Evolutionary conservation across 768 basidiomycete genomes (phyloP).

Genomic region (Naganishia onofrii): DNA sequence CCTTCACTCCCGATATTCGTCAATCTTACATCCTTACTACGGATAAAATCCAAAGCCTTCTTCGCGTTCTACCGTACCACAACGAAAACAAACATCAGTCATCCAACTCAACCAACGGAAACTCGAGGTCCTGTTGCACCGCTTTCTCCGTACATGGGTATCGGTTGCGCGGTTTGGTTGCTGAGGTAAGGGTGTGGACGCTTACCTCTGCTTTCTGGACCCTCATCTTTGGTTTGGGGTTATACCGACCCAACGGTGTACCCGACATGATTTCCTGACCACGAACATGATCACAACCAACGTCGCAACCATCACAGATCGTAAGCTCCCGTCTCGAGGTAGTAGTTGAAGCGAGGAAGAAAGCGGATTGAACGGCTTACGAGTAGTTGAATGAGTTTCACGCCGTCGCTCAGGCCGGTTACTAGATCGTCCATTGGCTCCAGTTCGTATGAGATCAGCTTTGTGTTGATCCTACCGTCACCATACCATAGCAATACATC

Average conservation of each 20-base stretch:
- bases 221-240: constrained; percentile 81
- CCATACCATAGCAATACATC: not conserved
- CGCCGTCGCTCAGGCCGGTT: constrained; percentile 88
- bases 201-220: constrained; percentile 84
- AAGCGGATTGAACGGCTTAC: constrained; percentile 22
- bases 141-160: no score
- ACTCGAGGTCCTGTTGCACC: no score
- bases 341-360: not conserved
- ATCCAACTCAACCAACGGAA: no score
- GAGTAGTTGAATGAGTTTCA: constrained; percentile 74
- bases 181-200: no score
- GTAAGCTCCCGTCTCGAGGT: not conserved
- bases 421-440: constrained; percentile 86
- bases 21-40: constrained; percentile 85
- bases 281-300: no score
- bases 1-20: constrained; percentile 95
- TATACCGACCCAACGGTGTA: constrained; percentile 64
- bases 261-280: constrained; percentile 23
- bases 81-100: no score
- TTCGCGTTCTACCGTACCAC: constrained; percentile 91
- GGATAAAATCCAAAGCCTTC: constrained; percentile 93
- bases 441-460: constrained; percentile 78
- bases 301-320: no score
- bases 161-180: no score
- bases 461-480: constrained; percentile 80